A percentile compares a stretch with the other conserved stretches of the same genome.
Evolutionary conservation across 2,329 filamentous ascomycete species (phyloP).

Genomic region (Venturia aucupariae): DNA sequence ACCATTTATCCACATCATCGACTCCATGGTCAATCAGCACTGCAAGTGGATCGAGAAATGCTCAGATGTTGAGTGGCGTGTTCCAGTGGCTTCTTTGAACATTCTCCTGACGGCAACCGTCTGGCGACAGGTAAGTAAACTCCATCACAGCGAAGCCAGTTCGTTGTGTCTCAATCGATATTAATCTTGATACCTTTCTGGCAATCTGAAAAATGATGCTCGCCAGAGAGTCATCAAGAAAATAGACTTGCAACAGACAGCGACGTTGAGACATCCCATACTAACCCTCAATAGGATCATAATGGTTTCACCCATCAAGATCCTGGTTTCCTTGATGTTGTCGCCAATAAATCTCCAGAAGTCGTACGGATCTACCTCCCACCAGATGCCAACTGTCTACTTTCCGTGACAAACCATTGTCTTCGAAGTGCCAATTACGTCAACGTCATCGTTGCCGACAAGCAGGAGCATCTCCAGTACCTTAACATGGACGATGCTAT

Average conservation of each 20-base stretch:
- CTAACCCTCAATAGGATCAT: conserved; percentile 53
- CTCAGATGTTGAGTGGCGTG: conserved; percentile 69
- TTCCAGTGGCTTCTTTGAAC: conserved; percentile 65
- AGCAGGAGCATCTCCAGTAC: conserved; percentile 69
- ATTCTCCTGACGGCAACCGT: conserved; percentile 71
- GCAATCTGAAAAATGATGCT: too few relatives aligned
- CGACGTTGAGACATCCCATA: not conserved
- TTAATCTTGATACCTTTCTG: conserved; percentile 35
- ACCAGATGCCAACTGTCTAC: conserved; percentile 68
- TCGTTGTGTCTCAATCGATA: not conserved
- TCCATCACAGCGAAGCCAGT: not conserved
- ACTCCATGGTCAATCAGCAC: conserved; percentile 80
- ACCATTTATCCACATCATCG: conserved; percentile 73
- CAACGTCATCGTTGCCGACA: conserved; percentile 72
- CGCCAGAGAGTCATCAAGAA: not conserved
- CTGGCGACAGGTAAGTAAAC: conserved; percentile 43
- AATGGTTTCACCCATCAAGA: conserved; percentile 79
- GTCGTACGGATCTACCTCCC: conserved; percentile 75
- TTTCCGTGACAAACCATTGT: conserved; percentile 69
- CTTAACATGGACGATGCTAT: conserved; percentile 64
- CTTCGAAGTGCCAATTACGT: conserved; percentile 67
- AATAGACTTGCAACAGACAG: too few relatives aligned
- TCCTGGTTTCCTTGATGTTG: conserved; percentile 69
- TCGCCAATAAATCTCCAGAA: conserved; percentile 71
- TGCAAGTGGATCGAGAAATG: conserved; percentile 82